Evolutionary conservation across 2,329 filamentous ascomycete genomes (phyloP).

Genomic region (Metarhizium anisopliae): DNA sequence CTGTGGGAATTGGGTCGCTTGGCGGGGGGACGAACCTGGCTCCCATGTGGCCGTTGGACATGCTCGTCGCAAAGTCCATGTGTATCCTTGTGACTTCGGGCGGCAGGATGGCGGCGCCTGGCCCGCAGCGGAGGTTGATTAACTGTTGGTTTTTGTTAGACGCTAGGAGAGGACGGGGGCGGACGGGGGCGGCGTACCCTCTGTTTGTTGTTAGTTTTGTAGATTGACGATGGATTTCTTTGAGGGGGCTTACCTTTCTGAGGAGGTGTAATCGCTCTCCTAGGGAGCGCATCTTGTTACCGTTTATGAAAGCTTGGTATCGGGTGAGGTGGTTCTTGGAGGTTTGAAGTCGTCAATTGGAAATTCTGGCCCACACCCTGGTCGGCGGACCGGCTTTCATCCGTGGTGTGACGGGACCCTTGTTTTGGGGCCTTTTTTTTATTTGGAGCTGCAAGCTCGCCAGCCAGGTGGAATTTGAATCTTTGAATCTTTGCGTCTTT

Average conservation of each 20-base stretch:
- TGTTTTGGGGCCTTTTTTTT: background rate
- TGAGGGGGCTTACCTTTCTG: constrained; percentile 49
- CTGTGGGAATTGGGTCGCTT: background rate
- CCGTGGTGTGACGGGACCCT: constrained; percentile 5
- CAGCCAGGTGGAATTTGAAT: too few species aligned
- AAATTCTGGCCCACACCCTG: background rate
- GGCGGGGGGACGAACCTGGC: constrained; percentile 46
- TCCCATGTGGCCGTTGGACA: constrained; percentile 61
- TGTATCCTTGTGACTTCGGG: constrained; percentile 66
- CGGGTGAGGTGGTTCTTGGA: background rate
- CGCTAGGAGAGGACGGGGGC: constrained; percentile 4
- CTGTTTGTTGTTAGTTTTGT: background rate
- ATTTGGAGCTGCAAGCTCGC: too few species aligned
- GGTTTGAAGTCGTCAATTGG: background rate
- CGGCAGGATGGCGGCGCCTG: constrained; percentile 75
- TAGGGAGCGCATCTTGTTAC: constrained; percentile 34
- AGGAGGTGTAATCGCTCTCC: constrained; percentile 66
- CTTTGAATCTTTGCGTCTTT: background rate
- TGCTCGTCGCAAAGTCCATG: constrained; percentile 57
- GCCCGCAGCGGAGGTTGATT: constrained; percentile 66
- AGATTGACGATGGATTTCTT: background rate
- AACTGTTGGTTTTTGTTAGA: constrained; percentile 41
- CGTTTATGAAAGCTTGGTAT: background rate
- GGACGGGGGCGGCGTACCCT: background rate
- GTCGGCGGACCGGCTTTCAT: constrained; percentile 16